Percentiles rank a stretch among this genome's conserved stretches.
phyloP scores from a whole-genome alignment of 805 yeast species.

The Ogataea saltuana region DNA sequence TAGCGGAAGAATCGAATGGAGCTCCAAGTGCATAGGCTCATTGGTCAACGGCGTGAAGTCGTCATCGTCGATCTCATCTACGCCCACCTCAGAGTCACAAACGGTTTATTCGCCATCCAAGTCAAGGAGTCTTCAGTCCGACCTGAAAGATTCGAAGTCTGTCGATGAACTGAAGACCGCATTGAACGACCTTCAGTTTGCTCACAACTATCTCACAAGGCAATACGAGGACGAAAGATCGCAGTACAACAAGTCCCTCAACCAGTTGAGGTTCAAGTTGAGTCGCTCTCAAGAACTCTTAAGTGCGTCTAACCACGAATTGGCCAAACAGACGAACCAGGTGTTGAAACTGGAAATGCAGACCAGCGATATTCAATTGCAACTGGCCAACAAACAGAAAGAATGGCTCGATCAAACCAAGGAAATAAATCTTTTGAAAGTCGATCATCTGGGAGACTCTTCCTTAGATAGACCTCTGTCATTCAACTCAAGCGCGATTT shows the following conservation, averaged over 20 bases:
- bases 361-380: conserved; percentile 34
- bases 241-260: conserved; percentile 52
- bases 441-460: conserved; percentile 45
- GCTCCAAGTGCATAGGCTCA: conserved; percentile 29
- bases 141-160: conserved; percentile 7
- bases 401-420: conserved; percentile 46
- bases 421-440: conserved; percentile 44
- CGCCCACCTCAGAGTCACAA: no score
- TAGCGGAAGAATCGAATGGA: conserved; percentile 34
- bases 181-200: conserved; percentile 65
- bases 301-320: conserved; percentile 38
- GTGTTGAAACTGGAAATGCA: conserved; percentile 39
- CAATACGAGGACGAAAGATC: conserved; percentile 68
- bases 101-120: background rate
- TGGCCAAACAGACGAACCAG: conserved; percentile 40
- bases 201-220: conserved; percentile 66
- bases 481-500: conserved; percentile 8
- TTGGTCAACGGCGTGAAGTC: conserved; percentile 19
- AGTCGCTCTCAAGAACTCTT: conserved; percentile 53
- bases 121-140: background rate
- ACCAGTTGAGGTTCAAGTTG: conserved; percentile 53
- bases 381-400: conserved; percentile 37
- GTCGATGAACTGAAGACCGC: conserved; percentile 45
- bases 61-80: conserved; percentile 2
- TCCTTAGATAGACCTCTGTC: conserved; percentile 15